Conservation (phyloP, 441 rosid genomes). For the Sinapis alba region DNA sequence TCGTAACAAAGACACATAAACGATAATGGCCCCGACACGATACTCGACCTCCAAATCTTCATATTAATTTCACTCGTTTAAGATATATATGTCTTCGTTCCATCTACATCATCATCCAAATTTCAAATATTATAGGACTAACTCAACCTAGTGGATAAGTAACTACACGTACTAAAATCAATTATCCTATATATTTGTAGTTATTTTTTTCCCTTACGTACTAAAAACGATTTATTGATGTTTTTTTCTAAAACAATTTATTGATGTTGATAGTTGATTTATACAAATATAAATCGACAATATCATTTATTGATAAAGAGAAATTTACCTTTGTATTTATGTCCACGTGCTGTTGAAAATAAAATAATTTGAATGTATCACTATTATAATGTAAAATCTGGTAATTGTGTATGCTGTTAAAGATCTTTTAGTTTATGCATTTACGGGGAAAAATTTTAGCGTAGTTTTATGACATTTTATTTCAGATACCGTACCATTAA, state of each 20-base stretch:
- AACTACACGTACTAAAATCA: not conserved
- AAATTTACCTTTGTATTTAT: not conserved
- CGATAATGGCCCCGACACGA: constrained; percentile 12
- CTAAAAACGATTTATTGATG: not conserved
- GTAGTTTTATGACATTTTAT: constrained; percentile 2
- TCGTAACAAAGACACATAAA: constrained; percentile 15
- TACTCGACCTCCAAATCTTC: constrained; percentile 16
- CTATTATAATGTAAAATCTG: not conserved
- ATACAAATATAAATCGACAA: not conserved
- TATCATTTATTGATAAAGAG: not conserved
- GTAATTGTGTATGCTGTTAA: not conserved
- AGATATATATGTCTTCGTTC: not conserved
- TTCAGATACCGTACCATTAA: not conserved
- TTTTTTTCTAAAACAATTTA: too few relatives aligned
- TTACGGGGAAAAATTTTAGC: not conserved
- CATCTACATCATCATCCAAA: not conserved
- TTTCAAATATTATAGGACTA: not conserved
- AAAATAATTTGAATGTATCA: not conserved
- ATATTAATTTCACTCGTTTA: not conserved
- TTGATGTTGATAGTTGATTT: not conserved
- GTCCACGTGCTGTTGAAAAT: not conserved
- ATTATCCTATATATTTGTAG: not conserved
- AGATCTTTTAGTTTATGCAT: not conserved
- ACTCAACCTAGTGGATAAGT: not conserved
- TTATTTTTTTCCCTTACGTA: constrained; percentile 7